phyloP scores from a whole-genome alignment of 2,329 filamentous ascomycete genomes.

The Fusarium metavorans region DNA sequence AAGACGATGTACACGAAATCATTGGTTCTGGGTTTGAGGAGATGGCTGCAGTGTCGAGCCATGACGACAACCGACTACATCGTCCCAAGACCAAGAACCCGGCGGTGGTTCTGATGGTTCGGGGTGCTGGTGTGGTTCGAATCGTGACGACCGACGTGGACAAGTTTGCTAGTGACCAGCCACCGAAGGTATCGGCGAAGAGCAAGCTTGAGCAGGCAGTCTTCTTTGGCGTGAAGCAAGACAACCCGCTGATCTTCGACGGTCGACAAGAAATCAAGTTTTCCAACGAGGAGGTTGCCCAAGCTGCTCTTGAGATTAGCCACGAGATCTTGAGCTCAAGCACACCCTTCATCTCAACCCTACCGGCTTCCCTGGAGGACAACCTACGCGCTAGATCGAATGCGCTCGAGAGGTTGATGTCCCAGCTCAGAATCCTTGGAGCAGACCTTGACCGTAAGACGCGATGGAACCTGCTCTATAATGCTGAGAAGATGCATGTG shows the following conservation, averaged over 20 bases:
- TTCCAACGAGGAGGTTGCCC: slow-evolving; percentile 75
- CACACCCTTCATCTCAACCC: slow-evolving; percentile 78
- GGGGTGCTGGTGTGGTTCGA: slow-evolving; percentile 72
- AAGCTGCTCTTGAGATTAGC: slow-evolving; percentile 83
- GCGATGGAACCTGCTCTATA: slow-evolving; percentile 85
- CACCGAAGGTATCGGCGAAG: slow-evolving; percentile 79
- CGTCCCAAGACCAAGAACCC: slow-evolving; percentile 72
- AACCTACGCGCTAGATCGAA: slow-evolving; percentile 80
- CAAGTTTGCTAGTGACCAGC: slow-evolving; percentile 68
- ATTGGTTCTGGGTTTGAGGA: slow-evolving; percentile 75
- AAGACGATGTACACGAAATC: slow-evolving; percentile 72
- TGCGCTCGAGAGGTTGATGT: slow-evolving; percentile 80
- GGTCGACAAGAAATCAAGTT: slow-evolving; percentile 76
- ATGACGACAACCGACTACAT: slow-evolving; percentile 62
- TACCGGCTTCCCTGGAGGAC: slow-evolving; percentile 82
- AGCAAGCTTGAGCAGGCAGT: slow-evolving; percentile 94
- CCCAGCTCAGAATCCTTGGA: slow-evolving; percentile 75
- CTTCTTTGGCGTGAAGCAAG: slow-evolving; percentile 85
- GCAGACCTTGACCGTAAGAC: slow-evolving; percentile 74
- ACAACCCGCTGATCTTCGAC: slow-evolving; percentile 90
- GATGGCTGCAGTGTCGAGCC: slow-evolving; percentile 49
- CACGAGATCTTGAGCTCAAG: slow-evolving; percentile 83
- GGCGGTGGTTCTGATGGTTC: slow-evolving; percentile 70
- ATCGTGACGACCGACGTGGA: slow-evolving; percentile 70
- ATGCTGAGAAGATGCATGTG: slow-evolving; percentile 90